A percentile compares a stretch with the other conserved stretches of the same genome.
phyloP scores from a whole-genome alignment of 2,329 filamentous ascomycete genomes.

The Decorospora gaudefroyi region DNA sequence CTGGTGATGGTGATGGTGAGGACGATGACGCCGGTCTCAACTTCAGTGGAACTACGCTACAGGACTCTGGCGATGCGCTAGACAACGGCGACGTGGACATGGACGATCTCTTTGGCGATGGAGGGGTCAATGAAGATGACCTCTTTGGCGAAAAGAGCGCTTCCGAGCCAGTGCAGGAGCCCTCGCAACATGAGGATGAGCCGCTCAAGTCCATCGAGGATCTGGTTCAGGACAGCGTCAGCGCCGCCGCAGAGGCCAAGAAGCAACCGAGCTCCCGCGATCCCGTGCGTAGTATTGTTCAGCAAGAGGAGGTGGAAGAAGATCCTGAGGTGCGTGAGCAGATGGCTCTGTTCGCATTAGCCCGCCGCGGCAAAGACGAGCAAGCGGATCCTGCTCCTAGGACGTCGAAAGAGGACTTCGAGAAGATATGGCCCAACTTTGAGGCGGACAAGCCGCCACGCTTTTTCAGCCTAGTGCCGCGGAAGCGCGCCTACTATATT shows the following conservation, averaged over 20 bases:
- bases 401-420: constrained; percentile 74
- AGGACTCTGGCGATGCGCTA: constrained; percentile 29
- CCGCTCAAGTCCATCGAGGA: constrained; percentile 44
- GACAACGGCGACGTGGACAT: constrained; percentile 56
- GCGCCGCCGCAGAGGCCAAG: constrained; percentile 16
- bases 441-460: constrained; percentile 73
- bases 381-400: constrained; percentile 69
- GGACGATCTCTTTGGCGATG: constrained; percentile 71
- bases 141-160: constrained; percentile 28
- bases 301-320: constrained; percentile 38
- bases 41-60: constrained; percentile 41
- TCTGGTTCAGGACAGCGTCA: constrained; percentile 11
- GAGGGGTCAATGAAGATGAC: constrained; percentile 45
- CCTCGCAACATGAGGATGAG: constrained; percentile 45
- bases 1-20: constrained; percentile 28
- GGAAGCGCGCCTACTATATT: constrained; percentile 76
- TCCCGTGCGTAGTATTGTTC: constrained; percentile 21
- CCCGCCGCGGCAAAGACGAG: constrained; percentile 44
- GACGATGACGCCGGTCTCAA: constrained; percentile 26
- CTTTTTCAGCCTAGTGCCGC: constrained; percentile 82
- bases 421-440: constrained; percentile 80
- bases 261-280: constrained; percentile 26
- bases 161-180: constrained; percentile 34
- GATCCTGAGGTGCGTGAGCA: constrained; percentile 44
- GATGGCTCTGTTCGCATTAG: constrained; percentile 39